These are phyloP conservation scores for Zygosaccharomyces lentus DNA, from an alignment of 805 yeast genomes.

Conservation along the genomic window DNA sequence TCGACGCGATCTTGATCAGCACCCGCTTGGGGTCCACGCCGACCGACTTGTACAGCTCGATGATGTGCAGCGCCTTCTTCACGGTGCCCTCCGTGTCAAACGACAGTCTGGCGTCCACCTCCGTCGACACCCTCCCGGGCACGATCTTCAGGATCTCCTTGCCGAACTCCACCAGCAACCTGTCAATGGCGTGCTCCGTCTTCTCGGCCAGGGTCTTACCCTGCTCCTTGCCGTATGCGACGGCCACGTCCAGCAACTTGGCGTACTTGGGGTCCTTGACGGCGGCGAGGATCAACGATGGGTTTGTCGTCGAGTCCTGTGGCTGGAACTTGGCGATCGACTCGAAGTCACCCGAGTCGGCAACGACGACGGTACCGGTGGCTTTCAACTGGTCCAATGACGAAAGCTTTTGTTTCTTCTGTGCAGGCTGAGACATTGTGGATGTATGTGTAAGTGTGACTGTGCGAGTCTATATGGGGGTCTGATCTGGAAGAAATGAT, in stretches of 20 bases:
- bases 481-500: background rate
- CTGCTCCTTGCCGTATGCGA: slow-evolving; percentile 71
- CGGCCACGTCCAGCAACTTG: slow-evolving; percentile 83
- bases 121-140: slow-evolving; percentile 99
- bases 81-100: slow-evolving; percentile 93
- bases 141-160: slow-evolving; percentile 86
- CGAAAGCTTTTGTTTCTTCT: slow-evolving; percentile 43
- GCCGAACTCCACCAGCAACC: slow-evolving; percentile 94
- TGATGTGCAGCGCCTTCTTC: slow-evolving; percentile 88
- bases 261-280: slow-evolving; percentile 87
- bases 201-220: slow-evolving; percentile 51
- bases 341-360: slow-evolving; percentile 99
- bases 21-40: slow-evolving; percentile 89
- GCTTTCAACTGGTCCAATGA: slow-evolving; percentile 92
- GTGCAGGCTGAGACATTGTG: slow-evolving; percentile 24
- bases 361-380: slow-evolving; percentile 92
- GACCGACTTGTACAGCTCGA: slow-evolving; percentile 74
- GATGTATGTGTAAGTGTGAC: background rate
- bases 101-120: slow-evolving; percentile 97
- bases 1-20: slow-evolving; percentile 93
- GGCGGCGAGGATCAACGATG: slow-evolving; percentile 95
- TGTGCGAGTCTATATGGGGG: no score
- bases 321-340: slow-evolving; percentile 97
- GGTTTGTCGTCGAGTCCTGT: slow-evolving; percentile 99
- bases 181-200: slow-evolving; percentile 82